Base-by-base conservation (phyloP, 73 alveolate genomes). In the Paramecium caudatum region DNA sequence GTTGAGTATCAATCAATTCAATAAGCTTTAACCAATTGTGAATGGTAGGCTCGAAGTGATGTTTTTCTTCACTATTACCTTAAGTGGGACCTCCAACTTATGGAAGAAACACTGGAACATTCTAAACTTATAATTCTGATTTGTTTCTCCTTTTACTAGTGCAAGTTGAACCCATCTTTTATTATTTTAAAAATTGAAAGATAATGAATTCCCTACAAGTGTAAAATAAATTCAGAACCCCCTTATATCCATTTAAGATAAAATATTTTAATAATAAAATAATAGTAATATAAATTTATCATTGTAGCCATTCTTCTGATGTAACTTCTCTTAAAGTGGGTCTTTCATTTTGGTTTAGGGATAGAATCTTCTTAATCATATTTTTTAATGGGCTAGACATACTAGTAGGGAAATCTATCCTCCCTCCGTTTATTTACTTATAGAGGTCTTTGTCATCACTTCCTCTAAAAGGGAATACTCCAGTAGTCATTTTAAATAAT, bases 401-500 rank as follows among this genome's bases (percentile, higher is more conserved):
- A 37, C 10, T 21, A 17, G 61, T 70, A 21, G 92, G 92, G 63
- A 41, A 78, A n/a, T 81, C 94, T 0, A 81, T 39, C 15, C 84
- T 82, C 39, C 94, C 85, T 8, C 47, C 19, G 36, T 63, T 81
- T 10, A 91, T 91, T 16, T 37, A 39, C 84, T 65, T 91, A 84
- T 83, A 91, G 21, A 91, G 68, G n/a, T 91, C 94, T 34, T 91
- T 91, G 17, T 91, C 94, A 82, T 82, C 90, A 30, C 8, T 32
- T 47, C 98, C 97, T 91, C 96, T 95, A 46, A 95, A 95, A 27
- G 98, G 98, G 48, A 94, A 95, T 47, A 82, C 49, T 30, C 98
- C 98, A 39, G 96, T 92, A 48, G 94, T 45, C 91, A 95, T 93
- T 82, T 90, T 90, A 87, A 88, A 94, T 80, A 95, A 90, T 21